A percentile compares a stretch with the other conserved stretches of the same genome.
Evolutionary conservation across 495 filamentous ascomycete species (phyloP).

Genomic region (Aspergillus sparsus): DNA sequence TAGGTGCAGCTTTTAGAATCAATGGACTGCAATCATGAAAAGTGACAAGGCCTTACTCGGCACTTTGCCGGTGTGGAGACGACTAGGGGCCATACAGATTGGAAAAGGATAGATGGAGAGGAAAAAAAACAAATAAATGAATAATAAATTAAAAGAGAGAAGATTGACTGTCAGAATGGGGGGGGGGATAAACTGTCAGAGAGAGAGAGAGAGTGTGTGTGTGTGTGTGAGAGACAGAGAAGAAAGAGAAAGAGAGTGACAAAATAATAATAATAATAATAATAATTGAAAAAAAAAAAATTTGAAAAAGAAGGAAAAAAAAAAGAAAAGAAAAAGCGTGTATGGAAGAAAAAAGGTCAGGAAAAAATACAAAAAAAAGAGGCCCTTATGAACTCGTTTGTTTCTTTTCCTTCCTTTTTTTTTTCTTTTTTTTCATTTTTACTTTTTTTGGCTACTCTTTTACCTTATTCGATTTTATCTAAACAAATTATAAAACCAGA

Average conservation of each 20-base stretch:
- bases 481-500: no score
- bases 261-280: conserved; percentile 22
- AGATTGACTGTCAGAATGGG: not conserved
- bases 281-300: conserved; percentile 19
- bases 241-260: conserved; percentile 24
- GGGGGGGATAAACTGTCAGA: no score
- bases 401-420: not conserved
- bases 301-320: conserved; percentile 2
- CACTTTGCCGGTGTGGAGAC: not conserved
- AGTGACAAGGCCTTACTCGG: conserved; percentile 2
- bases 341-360: conserved; percentile 7
- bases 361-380: conserved; percentile 14
- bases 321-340: conserved; percentile 7
- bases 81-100: conserved; percentile 1
- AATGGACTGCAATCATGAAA: not conserved
- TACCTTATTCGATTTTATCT: no score
- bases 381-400: no score
- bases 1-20: not conserved
- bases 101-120: not conserved
- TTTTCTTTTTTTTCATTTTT: conserved; percentile 8
- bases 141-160: conserved; percentile 1
- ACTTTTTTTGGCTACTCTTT: not conserved
- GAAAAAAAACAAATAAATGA: not conserved
- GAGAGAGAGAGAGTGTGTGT: conserved; percentile 29
- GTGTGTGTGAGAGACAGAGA: conserved; percentile 23